A percentile compares a stretch with the other conserved stretches of the same genome.
These are phyloP conservation scores for Cladosporium sp. DNA, from an alignment of 2,329 filamentous ascomycete species.

Conservation along the genomic window DNA sequence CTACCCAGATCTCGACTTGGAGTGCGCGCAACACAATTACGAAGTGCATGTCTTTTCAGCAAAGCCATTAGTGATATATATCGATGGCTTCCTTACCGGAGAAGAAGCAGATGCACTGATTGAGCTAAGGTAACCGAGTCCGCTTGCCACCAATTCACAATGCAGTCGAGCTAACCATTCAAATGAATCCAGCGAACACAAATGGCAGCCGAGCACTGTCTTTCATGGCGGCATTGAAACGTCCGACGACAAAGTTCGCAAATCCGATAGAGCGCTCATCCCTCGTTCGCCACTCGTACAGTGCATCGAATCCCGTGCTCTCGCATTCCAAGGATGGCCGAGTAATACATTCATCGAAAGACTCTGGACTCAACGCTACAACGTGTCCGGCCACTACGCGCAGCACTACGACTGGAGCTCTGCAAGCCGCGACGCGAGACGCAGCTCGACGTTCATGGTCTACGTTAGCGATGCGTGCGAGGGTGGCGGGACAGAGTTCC, in stretches of 20 bases:
- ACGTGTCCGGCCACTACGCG: constrained; percentile 57
- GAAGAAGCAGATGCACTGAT: constrained; percentile 54
- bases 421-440: constrained; percentile 32
- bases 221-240: constrained; percentile 51
- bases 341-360: constrained; percentile 59
- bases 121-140: constrained; percentile 48
- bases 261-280: constrained; percentile 55
- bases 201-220: constrained; percentile 57
- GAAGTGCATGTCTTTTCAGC: constrained; percentile 52
- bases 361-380: constrained; percentile 62
- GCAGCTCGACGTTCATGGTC: constrained; percentile 63
- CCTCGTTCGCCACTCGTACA: constrained; percentile 52
- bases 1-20: constrained; percentile 41
- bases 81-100: constrained; percentile 55
- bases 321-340: constrained; percentile 61
- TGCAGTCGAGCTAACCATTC: not conserved
- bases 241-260: constrained; percentile 51
- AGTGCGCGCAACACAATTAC: constrained; percentile 42
- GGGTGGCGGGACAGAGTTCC: constrained; percentile 64
- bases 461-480: constrained; percentile 55
- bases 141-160: not conserved
- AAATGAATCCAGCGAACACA: constrained; percentile 37
- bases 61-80: constrained; percentile 59
- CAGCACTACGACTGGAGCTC: constrained; percentile 61
- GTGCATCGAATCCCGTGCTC: constrained; percentile 60